Evolutionary conservation across 345 rosid species (phyloP), one percentile per base, ranked within the genome.

Genomic region (Erysimum cheiranthoides): DNA sequence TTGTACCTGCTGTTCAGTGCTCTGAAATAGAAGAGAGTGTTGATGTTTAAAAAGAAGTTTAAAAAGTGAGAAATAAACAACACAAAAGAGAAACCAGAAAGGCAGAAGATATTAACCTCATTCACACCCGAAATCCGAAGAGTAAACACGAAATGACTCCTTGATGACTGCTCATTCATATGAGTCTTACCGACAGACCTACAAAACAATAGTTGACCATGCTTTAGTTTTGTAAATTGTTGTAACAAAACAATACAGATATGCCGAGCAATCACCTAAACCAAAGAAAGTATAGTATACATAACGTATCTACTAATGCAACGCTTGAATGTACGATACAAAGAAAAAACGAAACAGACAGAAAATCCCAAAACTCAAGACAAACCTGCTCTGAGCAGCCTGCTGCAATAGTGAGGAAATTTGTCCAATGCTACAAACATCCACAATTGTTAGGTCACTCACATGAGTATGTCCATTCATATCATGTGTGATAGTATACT

Each of bases 351-450:
- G 8, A 8, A 50, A 4, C 25, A 21, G 25, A 50, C 3, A 18
- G 30, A 53, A 52, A 5, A 4, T 9, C 21, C 3, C 3, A 65
- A 76, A 59, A 59, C 10, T 21, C 17, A 63, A 47, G 70, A 64
- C 73, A 66, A 50, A 92, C 99, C 98, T 92, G 97, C 93, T 87
- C 68, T 92, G 97, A 21, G 90, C 97, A 70, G 98, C 99, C 66
- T 89, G 93, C 47, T 80, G 81, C 17, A 92, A 83, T 65, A 95
- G 94, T 4, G 83, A 85, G 61, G 96, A 88, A 40, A 95, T 86
- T 80, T 95, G 90, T 54, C 85, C 70, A 30, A 88, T 81, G 76
- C 87, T 92, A 61, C 90, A 74, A 8, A 95, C 99, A 76, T 95
- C 96, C 66, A 92, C 82, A 12, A 95, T 75, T 4, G 99, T 93